A percentile compares a stretch with the other conserved stretches of the same genome.
These are phyloP conservation scores for Pythium pyrilobum DNA, from an alignment of 352 stramenopile species.

Conservation along the genomic window DNA sequence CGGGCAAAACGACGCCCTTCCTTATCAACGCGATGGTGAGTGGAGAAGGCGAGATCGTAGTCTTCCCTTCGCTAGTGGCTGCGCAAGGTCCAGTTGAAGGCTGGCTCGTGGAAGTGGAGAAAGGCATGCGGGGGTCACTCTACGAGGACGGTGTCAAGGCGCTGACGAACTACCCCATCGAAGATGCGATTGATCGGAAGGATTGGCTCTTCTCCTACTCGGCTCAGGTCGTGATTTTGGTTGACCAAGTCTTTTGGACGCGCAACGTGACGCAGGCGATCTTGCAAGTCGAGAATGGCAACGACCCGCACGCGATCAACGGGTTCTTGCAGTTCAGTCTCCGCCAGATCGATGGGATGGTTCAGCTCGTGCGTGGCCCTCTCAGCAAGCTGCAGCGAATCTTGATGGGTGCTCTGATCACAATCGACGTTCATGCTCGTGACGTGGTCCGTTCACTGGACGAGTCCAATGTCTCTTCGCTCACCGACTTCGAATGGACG, in stretches of 20 bases:
- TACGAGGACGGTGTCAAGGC: conserved; percentile 85
- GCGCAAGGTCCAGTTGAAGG: conserved; percentile 83
- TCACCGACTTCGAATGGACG: conserved; percentile 91
- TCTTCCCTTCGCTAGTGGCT: conserved; percentile 64
- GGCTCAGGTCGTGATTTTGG: conserved; percentile 84
- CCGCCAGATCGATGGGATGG: conserved; percentile 91
- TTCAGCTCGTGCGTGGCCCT: conserved; percentile 81
- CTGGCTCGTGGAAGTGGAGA: conserved; percentile 87
- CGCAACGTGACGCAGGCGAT: conserved; percentile 83
- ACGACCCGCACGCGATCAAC: conserved; percentile 61
- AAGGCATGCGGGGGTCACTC: conserved; percentile 80
- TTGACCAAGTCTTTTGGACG: conserved; percentile 92
- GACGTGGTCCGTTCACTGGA: conserved; percentile 85
- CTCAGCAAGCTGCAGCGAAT: conserved; percentile 86
- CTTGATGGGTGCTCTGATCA: conserved; percentile 88
- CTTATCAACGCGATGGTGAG: conserved; percentile 82
- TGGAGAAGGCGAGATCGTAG: conserved; percentile 81
- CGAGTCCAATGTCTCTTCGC: conserved; percentile 67
- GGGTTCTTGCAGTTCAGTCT: conserved; percentile 87
- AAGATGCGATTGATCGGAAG: conserved; percentile 85
- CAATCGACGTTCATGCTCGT: conserved; percentile 89
- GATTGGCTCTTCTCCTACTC: conserved; percentile 88
- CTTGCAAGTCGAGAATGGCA: conserved; percentile 59
- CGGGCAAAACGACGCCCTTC: conserved; percentile 30
- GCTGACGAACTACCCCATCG: conserved; percentile 81